These are phyloP conservation scores for Pyricularia grisea DNA, from an alignment of 2,329 filamentous ascomycete species.

Conservation along the genomic window DNA sequence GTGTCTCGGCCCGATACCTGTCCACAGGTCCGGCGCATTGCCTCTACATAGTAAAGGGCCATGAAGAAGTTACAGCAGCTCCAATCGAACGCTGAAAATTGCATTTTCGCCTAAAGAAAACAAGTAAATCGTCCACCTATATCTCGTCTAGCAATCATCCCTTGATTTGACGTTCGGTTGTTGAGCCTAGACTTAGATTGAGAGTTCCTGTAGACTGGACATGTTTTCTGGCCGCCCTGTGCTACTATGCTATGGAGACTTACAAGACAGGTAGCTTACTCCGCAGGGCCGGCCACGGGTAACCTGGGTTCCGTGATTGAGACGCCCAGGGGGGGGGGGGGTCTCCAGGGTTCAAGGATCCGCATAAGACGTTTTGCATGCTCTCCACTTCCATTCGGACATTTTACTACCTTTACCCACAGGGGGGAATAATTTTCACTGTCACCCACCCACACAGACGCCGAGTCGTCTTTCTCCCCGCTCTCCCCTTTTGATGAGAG, in stretches of 20 bases:
- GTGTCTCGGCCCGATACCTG: background rate
- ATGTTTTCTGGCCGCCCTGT: background rate
- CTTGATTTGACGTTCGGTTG: background rate
- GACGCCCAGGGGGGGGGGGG: background rate
- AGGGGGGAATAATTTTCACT: background rate
- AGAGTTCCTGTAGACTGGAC: background rate
- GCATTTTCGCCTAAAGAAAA: background rate
- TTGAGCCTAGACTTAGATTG: background rate
- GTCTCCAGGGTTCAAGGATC: background rate
- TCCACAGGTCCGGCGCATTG: background rate
- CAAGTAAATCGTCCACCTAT: background rate
- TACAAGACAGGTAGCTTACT: background rate
- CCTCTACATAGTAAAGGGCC: background rate
- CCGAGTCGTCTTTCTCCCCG: background rate
- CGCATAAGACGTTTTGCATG: background rate
- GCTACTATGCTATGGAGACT: background rate
- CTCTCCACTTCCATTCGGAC: background rate
- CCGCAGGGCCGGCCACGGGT: background rate
- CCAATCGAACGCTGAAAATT: background rate
- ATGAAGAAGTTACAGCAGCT: background rate
- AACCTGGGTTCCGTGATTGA: background rate
- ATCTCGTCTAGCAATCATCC: background rate
- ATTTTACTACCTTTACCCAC: background rate
- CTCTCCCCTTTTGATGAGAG: background rate
- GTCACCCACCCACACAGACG: background rate